These are phyloP conservation scores for Lentinula edodes DNA, from an alignment of 768 basidiomycete species.

Conservation along the genomic window DNA sequence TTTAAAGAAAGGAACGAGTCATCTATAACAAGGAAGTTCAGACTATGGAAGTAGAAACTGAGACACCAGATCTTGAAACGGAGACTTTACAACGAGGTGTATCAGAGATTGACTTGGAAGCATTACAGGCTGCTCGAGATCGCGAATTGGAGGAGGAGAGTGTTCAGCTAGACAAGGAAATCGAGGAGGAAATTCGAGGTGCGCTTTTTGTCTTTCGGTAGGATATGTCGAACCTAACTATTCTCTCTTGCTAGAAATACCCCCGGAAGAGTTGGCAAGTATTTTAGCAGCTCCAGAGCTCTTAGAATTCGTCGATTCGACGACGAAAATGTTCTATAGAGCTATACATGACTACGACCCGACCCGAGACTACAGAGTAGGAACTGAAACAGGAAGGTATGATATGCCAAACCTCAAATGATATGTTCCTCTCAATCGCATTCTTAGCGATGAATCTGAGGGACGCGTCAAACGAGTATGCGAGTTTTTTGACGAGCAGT, in stretches of 20 bases:
- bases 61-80: constrained; percentile 46
- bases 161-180: constrained; percentile 77
- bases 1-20: constrained; percentile 55
- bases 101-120: constrained; percentile 64
- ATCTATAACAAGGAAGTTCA: constrained; percentile 84
- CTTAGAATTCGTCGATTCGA: constrained; percentile 88
- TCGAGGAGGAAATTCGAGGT: constrained; percentile 85
- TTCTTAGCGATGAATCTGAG: constrained; percentile 77
- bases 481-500: constrained; percentile 87
- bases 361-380: constrained; percentile 92
- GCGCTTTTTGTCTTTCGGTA: constrained; percentile 3
- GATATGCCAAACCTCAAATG: constrained; percentile 16
- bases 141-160: constrained; percentile 81
- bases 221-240: background rate
- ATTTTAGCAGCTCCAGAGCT: constrained; percentile 90
- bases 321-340: constrained; percentile 91
- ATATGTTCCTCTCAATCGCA: constrained; percentile 2
- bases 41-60: constrained; percentile 62
- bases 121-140: constrained; percentile 63
- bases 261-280: constrained; percentile 78
- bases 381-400: constrained; percentile 77
- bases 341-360: constrained; percentile 98
- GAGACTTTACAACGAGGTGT: constrained; percentile 70
- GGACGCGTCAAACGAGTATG: constrained; percentile 93
- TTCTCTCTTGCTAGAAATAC: constrained; percentile 51